These are phyloP conservation scores for Multifurca ochricompacta DNA, from an alignment of 768 basidiomycete genomes.

Conservation along the genomic window DNA sequence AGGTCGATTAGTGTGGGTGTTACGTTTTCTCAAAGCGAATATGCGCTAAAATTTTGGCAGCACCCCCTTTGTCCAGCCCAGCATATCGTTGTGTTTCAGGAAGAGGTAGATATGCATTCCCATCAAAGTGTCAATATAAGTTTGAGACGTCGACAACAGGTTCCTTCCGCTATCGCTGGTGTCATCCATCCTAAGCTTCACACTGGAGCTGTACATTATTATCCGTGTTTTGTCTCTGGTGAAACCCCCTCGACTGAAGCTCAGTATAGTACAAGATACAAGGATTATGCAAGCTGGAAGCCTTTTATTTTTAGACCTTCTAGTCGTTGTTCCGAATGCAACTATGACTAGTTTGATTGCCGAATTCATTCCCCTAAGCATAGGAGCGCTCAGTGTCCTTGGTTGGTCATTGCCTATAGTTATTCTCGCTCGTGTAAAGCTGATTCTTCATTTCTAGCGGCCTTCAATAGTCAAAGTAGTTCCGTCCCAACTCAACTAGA, in stretches of 20 bases:
- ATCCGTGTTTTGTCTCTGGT: constrained; percentile 28
- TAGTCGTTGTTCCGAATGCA: constrained; percentile 34
- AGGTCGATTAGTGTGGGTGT: constrained; percentile 5
- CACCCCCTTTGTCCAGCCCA: not conserved
- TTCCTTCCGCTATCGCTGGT: constrained; percentile 33
- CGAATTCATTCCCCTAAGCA: constrained; percentile 36
- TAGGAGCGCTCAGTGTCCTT: constrained; percentile 36
- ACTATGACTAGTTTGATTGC: constrained; percentile 31
- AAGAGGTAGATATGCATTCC: constrained; percentile 2
- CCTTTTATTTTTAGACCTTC: constrained; percentile 36
- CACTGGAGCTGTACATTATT: constrained; percentile 34
- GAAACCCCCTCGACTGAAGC: constrained; percentile 24
- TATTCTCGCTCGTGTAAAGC: not conserved
- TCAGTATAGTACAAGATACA: constrained; percentile 25
- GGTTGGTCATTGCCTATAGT: constrained; percentile 27
- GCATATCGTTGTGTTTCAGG: constrained; percentile 1
- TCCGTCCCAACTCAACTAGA: not conserved
- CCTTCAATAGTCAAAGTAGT: constrained; percentile 14
- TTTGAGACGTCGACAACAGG: constrained; percentile 24
- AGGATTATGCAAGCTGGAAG: constrained; percentile 31
- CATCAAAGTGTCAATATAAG: not conserved
- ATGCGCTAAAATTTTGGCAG: not conserved
- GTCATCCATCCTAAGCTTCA: constrained; percentile 30
- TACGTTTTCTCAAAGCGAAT: not conserved
- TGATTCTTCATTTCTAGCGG: constrained; percentile 16